Evolutionary conservation across 2,329 filamentous ascomycete species (phyloP), one percentile per base, ranked within the genome.

Genomic region (Tolypocladium sp.): DNA sequence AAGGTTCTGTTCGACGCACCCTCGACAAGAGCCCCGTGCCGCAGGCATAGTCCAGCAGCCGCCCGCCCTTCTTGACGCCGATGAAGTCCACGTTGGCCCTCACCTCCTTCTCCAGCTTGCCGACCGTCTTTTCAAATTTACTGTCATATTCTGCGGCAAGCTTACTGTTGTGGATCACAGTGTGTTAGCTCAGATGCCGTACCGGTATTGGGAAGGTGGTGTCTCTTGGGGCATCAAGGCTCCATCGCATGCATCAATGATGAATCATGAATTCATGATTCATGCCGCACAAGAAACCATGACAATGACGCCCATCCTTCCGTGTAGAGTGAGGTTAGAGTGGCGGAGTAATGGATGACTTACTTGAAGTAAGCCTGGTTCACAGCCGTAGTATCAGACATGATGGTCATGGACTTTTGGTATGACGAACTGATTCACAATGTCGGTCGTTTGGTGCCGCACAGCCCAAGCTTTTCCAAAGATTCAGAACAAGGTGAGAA

Each of bases 1-100:
- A 5, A 22, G 2, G 5, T 2, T 37, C 20, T 2, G 10, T 9
- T 20, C 2, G 12, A 73, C 79, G 64, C 68, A 88, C 86, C 70
- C 81, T 79, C 15, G 87, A 87, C 62, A 90, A 77, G 58, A 83
- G 72, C 2, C 88, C 88, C 7, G 87, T 86, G 10, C 89, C 89
- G 68, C 89, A 92, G 20, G 89, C 89, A 71, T 92, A 92, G 69
- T 92, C 89, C 2, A 92, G 76, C 25, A 91, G 72, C 53, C 80
- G 79, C 84, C 76, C 59, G 65, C 67, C 66, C 65, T 74, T 57
- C 49, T 65, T 65, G 38, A 83, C 79, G 49, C 84, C 85, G 59
- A 90, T 81, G 76, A 88, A 89, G 57, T 80, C 76, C 7, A 82
- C 76, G 38, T 79, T 78, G 4, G 71, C 71, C 61, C 77, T 76